Percentiles rank a stretch among this genome's conserved stretches.
Evolutionary conservation across 805 yeast genomes (phyloP).

Genomic region (Candida silvatica): DNA sequence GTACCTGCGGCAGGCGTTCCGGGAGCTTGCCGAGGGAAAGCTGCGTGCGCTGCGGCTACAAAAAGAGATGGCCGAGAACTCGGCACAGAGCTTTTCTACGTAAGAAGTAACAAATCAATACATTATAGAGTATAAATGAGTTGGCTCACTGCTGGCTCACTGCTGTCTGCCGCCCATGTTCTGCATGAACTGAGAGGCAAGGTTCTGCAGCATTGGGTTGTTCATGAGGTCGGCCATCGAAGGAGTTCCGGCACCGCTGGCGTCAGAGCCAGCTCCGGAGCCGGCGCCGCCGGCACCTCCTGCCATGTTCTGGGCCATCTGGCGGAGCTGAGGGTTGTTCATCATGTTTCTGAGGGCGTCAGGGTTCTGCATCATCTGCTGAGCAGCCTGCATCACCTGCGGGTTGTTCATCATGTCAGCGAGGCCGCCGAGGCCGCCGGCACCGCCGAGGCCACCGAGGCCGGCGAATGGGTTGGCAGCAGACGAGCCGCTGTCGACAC

Average conservation of each 20-base stretch:
- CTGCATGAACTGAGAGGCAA: constrained; percentile 68
- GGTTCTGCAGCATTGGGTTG: constrained; percentile 66
- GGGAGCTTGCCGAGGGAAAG: constrained; percentile 23
- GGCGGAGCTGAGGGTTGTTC: constrained; percentile 84
- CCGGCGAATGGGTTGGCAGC: constrained; percentile 50
- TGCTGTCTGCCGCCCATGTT: constrained; percentile 10
- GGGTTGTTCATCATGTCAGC: constrained; percentile 73
- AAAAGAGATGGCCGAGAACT: constrained; percentile 13
- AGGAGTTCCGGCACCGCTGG: constrained; percentile 31
- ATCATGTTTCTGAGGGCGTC: constrained; percentile 62
- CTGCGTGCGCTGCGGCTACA: constrained; percentile 18
- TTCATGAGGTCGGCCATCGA: constrained; percentile 59
- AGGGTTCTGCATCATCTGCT: constrained; percentile 82
- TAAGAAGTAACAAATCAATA: background rate
- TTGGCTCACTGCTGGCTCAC: no score
- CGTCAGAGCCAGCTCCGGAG: constrained; percentile 16
- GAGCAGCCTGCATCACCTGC: constrained; percentile 81
- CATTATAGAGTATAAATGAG: no score
- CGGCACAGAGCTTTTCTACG: background rate
- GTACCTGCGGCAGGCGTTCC: constrained; percentile 30
- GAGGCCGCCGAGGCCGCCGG: constrained; percentile 59
- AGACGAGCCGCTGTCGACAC: constrained; percentile 33
- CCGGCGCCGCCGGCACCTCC: constrained; percentile 46
- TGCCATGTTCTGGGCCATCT: constrained; percentile 75
- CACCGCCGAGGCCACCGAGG: constrained; percentile 54